Evolutionary conservation across 495 filamentous ascomycete species (phyloP).

Genomic region (Podospora pseudopauciseta): DNA sequence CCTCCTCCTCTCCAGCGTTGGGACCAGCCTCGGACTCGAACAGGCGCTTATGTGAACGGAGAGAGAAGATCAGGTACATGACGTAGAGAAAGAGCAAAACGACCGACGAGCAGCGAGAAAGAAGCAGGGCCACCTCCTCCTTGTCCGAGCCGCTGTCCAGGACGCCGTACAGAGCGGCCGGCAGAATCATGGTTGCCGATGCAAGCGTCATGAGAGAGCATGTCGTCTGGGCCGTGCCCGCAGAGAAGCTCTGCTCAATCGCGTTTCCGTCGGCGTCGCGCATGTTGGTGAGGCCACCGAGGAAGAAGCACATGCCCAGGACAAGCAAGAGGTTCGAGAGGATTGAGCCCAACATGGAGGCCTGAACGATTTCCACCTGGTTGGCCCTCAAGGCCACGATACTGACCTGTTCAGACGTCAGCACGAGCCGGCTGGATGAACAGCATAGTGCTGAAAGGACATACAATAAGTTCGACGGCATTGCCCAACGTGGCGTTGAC

Average conservation of each 20-base stretch:
- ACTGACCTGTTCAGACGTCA: slow-evolving; percentile 49
- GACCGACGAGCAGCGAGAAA: slow-evolving; percentile 88
- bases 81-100: slow-evolving; percentile 86
- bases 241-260: slow-evolving; percentile 73
- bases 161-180: slow-evolving; percentile 62
- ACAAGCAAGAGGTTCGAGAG: slow-evolving; percentile 94
- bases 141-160: slow-evolving; percentile 39
- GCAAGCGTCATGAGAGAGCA: slow-evolving; percentile 93
- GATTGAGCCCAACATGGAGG: slow-evolving; percentile 96
- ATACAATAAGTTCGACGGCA: slow-evolving; percentile 89
- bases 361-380: slow-evolving; percentile 92
- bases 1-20: slow-evolving; percentile 34
- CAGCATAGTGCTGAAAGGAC: background rate
- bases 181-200: slow-evolving; percentile 88
- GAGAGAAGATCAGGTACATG: slow-evolving; percentile 87
- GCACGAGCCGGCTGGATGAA: background rate
- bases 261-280: slow-evolving; percentile 40
- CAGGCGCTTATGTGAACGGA: slow-evolving; percentile 71
- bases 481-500: slow-evolving; percentile 97
- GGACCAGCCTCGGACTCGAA: slow-evolving; percentile 64
- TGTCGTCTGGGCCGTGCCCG: slow-evolving; percentile 88
- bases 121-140: slow-evolving; percentile 64
- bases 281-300: slow-evolving; percentile 68
- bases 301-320: slow-evolving; percentile 93
- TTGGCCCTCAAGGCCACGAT: slow-evolving; percentile 82